Percentiles rank a stretch among this genome's conserved stretches.
Conservation (phyloP, 2,329 filamentous ascomycete genomes). For the Sporothrix phasma region DNA sequence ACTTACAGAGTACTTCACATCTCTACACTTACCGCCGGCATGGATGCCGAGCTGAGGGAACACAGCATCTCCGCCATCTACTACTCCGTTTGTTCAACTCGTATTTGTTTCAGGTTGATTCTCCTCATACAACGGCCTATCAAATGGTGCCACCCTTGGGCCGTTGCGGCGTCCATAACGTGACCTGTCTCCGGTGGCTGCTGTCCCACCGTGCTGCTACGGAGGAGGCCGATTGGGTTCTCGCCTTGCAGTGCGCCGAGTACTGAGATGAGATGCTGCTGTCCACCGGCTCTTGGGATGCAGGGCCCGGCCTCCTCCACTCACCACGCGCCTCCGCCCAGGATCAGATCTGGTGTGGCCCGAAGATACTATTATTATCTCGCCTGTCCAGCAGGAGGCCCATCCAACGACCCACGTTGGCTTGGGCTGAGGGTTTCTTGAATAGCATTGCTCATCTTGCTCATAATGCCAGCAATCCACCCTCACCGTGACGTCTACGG, state of each 20-base stretch:
- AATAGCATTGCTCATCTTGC: too few relatives aligned
- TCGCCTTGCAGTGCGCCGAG: background rate
- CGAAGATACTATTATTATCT: constrained; percentile 1
- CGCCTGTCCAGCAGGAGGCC: background rate
- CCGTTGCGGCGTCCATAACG: background rate
- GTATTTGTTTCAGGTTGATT: background rate
- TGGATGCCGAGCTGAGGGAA: background rate
- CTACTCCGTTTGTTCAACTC: background rate
- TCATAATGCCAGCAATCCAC: too few relatives aligned
- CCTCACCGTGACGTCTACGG: too few relatives aligned
- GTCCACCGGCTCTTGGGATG: background rate
- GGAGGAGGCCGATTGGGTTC: background rate
- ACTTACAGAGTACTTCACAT: background rate
- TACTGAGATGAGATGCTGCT: background rate
- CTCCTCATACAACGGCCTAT: too few relatives aligned
- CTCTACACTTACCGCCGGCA: background rate
- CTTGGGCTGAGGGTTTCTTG: too few relatives aligned
- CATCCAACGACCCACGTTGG: background rate
- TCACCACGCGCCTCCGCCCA: background rate
- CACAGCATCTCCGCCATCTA: background rate
- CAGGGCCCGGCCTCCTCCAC: background rate
- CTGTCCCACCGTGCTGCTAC: background rate
- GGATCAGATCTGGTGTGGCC: background rate
- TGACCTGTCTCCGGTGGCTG: background rate
- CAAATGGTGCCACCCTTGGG: background rate